phyloP scores from a whole-genome alignment of 257 asterid genomes.

The Petunia secreta region DNA sequence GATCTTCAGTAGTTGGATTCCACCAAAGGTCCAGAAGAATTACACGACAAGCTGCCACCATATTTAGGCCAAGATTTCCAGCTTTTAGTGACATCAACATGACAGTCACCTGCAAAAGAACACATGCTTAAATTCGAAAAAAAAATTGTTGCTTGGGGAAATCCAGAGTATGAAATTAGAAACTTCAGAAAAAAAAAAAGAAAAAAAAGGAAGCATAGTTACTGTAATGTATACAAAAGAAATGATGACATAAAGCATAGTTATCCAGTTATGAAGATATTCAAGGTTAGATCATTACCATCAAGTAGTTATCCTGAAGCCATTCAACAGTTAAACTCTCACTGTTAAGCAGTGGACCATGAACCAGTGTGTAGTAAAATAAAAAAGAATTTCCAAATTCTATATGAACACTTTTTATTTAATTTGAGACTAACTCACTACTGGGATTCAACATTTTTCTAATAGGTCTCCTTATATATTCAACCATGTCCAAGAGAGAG shows the following conservation, averaged over 20 bases:
- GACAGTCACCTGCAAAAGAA: slow-evolving; percentile 79
- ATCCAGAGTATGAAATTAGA: background rate
- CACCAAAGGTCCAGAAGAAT: slow-evolving; percentile 99
- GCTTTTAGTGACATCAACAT: slow-evolving; percentile 99
- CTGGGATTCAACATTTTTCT: too few species aligned
- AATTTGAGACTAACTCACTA: too few species aligned
- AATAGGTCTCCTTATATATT: too few species aligned
- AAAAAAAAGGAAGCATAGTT: background rate
- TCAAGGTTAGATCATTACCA: too few species aligned
- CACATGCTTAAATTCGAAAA: slow-evolving; percentile 6
- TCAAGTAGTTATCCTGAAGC: too few species aligned
- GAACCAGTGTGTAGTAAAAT: too few species aligned
- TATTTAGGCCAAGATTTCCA: slow-evolving; percentile 95
- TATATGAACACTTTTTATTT: too few species aligned
- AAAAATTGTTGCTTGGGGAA: background rate
- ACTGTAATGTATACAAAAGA: background rate
- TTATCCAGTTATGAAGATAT: too few species aligned
- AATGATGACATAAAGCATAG: background rate
- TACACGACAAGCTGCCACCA: slow-evolving; percentile 98
- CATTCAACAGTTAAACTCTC: too few species aligned
- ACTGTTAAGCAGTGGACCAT: too few species aligned
- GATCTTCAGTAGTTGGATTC: slow-evolving; percentile 99
- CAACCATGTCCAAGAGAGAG: too few species aligned
- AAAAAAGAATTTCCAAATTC: too few species aligned
- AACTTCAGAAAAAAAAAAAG: background rate